phyloP scores from a whole-genome alignment of 169 alveolate genomes.

The Babesia ovis region DNA sequence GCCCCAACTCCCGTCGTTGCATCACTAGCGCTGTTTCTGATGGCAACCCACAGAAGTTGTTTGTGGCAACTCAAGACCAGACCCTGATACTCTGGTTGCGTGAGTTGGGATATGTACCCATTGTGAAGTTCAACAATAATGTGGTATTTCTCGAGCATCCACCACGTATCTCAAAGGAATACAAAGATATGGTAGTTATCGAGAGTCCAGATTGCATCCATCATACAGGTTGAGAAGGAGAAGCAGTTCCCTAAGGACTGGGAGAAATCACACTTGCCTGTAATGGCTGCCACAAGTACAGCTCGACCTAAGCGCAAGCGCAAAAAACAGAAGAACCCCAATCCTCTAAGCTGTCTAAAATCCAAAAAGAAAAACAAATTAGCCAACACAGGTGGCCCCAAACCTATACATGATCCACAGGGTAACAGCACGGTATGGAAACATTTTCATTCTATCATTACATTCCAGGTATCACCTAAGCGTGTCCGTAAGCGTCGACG shows the following conservation, averaged over 20 bases:
- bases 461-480: slow-evolving; percentile 6
- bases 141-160: slow-evolving; percentile 59
- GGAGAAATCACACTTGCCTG: slow-evolving; percentile 44
- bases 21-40: slow-evolving; percentile 34
- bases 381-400: not conserved
- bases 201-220: not conserved
- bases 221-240: slow-evolving; percentile 28
- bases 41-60: slow-evolving; percentile 45
- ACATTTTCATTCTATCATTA: not conserved
- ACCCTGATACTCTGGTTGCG: slow-evolving; percentile 50
- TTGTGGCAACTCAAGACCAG: slow-evolving; percentile 65
- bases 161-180: slow-evolving; percentile 14
- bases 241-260: slow-evolving; percentile 46
- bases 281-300: not conserved
- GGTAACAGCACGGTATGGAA: not conserved
- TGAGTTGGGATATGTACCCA: slow-evolving; percentile 55
- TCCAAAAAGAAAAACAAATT: slow-evolving; percentile 4
- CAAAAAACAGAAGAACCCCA: slow-evolving; percentile 46
- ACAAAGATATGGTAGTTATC: slow-evolving; percentile 21
- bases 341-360: slow-evolving; percentile 66
- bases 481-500: slow-evolving; percentile 34
- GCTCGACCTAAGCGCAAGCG: slow-evolving; percentile 17
- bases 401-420: not conserved
- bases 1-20: slow-evolving; percentile 57
- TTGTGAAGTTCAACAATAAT: slow-evolving; percentile 53